Evolutionary conservation across 441 rosid species (phyloP), one percentile per base, ranked within the genome.

Genomic region (Mallotus repandus): DNA sequence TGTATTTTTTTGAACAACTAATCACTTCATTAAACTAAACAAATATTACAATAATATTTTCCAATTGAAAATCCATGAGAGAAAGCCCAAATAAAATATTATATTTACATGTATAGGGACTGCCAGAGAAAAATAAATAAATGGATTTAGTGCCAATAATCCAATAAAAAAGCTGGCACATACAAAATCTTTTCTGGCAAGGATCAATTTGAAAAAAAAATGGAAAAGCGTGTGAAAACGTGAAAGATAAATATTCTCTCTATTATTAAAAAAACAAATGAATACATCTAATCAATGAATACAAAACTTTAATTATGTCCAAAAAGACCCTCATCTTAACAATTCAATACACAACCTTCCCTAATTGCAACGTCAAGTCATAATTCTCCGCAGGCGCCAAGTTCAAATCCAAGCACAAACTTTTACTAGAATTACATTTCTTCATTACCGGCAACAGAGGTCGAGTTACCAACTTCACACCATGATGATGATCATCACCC

Each of bases 401-500:
- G 81, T 83, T 89, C 84, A 94, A 78, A 81, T 94, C 97, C 86
- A 91, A 68, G 75, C 86, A 75, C 78, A 78, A 41, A 55, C 91
- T 83, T 71, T 88, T 90, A 32, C 83, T 86, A n/a, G 76, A 84
- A 35, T 70, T 81, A 29, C 88, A 82, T 77, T 84, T 91, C 76
- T 89, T 89, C 95, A 90, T 63, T 50, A 88, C 85, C 43, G 89
- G 81, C 68, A 78, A 74, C 1, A 80, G 78, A 22, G 68, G 35
- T 54, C 32, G 67, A 46, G 81, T 57, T 75, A 72, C 86, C 69
- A 69, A 71, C 35, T 61, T 78, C 4, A 1, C 41, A 35, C 41
- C 41, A 3, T 35, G 41, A 3, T 35, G 41, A 5, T 35, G 0
- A 52, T 78, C 76, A 48, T 46, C 74, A 1, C 45, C 15, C 0